Base-by-base conservation (phyloP, 441 rosid genomes). In the Macaranga tanarius region DNA sequence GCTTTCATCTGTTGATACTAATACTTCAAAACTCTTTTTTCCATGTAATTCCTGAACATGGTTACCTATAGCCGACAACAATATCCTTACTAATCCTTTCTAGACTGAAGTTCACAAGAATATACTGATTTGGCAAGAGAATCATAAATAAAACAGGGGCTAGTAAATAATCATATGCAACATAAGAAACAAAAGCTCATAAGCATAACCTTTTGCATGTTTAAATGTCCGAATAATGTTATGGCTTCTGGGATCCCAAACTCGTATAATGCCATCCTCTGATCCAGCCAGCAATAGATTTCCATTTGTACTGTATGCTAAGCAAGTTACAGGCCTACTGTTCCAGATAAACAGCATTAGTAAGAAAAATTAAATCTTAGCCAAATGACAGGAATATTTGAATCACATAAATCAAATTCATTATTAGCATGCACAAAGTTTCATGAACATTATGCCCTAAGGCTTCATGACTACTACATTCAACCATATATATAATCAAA, bases 271-370 rank as follows among this genome's bases (percentile, higher is more conserved):
- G 70, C 96, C 98, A 80, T 93, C 97, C 79, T 86, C 95, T 59
- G 97, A 89, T 69, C 94, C 97, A 77, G 92, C 86, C 28, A 93
- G 85, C 78, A 93, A 79, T 42, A 84, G 72, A 79, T 86, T 88
- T 76, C 89, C 85, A 15, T 75, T 82, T 17, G 76, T 26, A 70
- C 90, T 82, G 71, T 88, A 87, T 34, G 90, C 85, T 80, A 93
- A 85, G 87, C 88, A 89, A 65, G 93, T 90, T 72, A 95, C 88
- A 47, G 85, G 86, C 79, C 88, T 87, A 74, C 98, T 90, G 96
- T 75, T 45, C 65, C 75, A 55, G 51, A 50, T 13, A 63, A 64
- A 57, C 52, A 55, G 26, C 28, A 51, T 26, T 11, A 10, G 45
- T 69, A 23, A 69, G 8, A 26, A 51, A 13, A 31, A 13, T 16